A percentile compares a stretch with the other conserved stretches of the same genome.
These are phyloP conservation scores for Omphalotus olearius DNA, from an alignment of 1,284 basidiomycete genomes.

Conservation along the genomic window DNA sequence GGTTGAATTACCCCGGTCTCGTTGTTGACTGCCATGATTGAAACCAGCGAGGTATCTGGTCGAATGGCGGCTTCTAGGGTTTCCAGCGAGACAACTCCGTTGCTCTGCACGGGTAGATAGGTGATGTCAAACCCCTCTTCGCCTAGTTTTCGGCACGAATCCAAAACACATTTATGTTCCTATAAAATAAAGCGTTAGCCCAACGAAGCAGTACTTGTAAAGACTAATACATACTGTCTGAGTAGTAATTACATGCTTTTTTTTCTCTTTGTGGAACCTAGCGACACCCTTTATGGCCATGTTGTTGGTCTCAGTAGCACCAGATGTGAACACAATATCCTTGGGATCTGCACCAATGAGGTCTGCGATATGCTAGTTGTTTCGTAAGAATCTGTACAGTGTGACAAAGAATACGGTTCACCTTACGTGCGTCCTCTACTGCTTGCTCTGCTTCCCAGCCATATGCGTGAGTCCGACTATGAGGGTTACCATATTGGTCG, in stretches of 20 bases:
- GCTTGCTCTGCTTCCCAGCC: constrained; percentile 98
- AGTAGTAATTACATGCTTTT: constrained; percentile 87
- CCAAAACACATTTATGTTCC: constrained; percentile 99
- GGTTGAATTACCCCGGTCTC: constrained; percentile 99
- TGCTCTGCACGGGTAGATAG: constrained; percentile 89
- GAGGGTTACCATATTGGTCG: constrained; percentile 97
- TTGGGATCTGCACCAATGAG: constrained; percentile 94
- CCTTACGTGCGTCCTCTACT: constrained; percentile 89
- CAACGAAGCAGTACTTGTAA: constrained; percentile 1
- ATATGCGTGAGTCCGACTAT: constrained; percentile 97
- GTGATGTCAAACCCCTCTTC: constrained; percentile 99
- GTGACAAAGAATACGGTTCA: constrained; percentile 24
- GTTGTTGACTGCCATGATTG: constrained; percentile 99
- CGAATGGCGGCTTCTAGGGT: constrained; percentile 81
- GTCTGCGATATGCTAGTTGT: constrained; percentile 74
- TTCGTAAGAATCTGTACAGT: constrained; percentile 15
- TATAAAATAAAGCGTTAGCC: constrained; percentile 28
- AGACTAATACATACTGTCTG: constrained; percentile 64
- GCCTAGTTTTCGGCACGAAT: constrained; percentile 92
- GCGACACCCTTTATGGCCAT: constrained; percentile 98
- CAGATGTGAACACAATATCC: constrained; percentile 97
- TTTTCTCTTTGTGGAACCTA: constrained; percentile 89
- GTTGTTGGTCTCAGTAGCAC: constrained; percentile 98
- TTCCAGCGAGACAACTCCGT: constrained; percentile 80
- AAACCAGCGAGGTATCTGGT: constrained; percentile 85